Percentiles rank a stretch among this genome's conserved stretches.
These are phyloP conservation scores for Rusavskia elegans DNA, from an alignment of 495 filamentous ascomycete species.

Conservation along the genomic window DNA sequence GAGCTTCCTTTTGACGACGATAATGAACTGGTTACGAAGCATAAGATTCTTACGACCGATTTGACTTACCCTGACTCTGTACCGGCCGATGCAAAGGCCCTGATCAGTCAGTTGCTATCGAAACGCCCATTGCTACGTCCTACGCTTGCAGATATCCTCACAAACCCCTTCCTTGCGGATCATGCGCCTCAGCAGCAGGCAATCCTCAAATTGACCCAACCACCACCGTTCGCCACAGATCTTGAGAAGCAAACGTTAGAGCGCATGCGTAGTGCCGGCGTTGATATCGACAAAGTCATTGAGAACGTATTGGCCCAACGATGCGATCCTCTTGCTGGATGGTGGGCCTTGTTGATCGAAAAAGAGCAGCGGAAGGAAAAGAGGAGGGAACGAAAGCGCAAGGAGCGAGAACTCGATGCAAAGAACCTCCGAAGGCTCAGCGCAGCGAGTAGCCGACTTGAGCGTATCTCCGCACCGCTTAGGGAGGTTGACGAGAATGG, in stretches of 20 bases:
- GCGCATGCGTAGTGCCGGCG: slow-evolving; percentile 86
- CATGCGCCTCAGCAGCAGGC: slow-evolving; percentile 78
- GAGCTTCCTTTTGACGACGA: slow-evolving; percentile 96
- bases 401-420: slow-evolving; percentile 66
- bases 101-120: slow-evolving; percentile 64
- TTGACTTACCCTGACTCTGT: slow-evolving; percentile 72
- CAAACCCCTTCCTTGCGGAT: slow-evolving; percentile 78
- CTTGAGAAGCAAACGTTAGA: slow-evolving; percentile 84
- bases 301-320: slow-evolving; percentile 81
- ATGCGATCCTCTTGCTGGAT: slow-evolving; percentile 81
- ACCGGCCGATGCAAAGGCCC: slow-evolving; percentile 54
- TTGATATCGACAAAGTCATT: slow-evolving; percentile 87
- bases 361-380: slow-evolving; percentile 87
- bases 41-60: slow-evolving; percentile 68
- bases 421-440: slow-evolving; percentile 69
- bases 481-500: slow-evolving; percentile 63
- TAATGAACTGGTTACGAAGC: slow-evolving; percentile 69
- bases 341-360: slow-evolving; percentile 91
- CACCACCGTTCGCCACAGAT: slow-evolving; percentile 70
- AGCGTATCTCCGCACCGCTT: slow-evolving; percentile 57
- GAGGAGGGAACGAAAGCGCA: slow-evolving; percentile 70
- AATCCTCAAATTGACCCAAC: slow-evolving; percentile 72
- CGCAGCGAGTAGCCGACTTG: slow-evolving; percentile 69
- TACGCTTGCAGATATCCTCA: slow-evolving; percentile 70
- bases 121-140: slow-evolving; percentile 81